A percentile compares a stretch with the other conserved stretches of the same genome.
Conservation (phyloP, 805 yeast genomes). For the Kodamaea fukazawae region DNA sequence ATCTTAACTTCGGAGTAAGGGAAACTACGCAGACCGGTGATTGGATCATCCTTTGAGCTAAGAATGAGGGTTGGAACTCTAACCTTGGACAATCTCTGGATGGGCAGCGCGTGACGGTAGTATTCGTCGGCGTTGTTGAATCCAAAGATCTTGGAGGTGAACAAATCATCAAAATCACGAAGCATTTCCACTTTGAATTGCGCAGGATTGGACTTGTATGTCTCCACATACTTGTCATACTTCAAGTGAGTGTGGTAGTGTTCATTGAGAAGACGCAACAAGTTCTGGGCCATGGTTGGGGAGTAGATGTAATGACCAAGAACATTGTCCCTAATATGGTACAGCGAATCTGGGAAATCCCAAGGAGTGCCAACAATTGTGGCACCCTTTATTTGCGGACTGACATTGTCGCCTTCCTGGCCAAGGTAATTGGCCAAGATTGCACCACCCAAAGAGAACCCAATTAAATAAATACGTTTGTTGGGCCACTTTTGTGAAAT, state of each 20-base stretch:
- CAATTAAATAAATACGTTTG: conserved; percentile 63
- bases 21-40: conserved; percentile 50
- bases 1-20: conserved; percentile 48
- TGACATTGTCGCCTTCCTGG: conserved; percentile 51
- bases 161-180: conserved; percentile 57
- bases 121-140: conserved; percentile 60
- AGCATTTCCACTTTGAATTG: conserved; percentile 35
- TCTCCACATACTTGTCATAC: conserved; percentile 16
- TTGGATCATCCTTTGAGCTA: conserved; percentile 66
- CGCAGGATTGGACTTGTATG: conserved; percentile 29
- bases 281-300: conserved; percentile 41
- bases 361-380: conserved; percentile 66
- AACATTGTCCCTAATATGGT: conserved; percentile 37
- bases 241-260: conserved; percentile 31
- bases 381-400: conserved; percentile 55
- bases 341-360: conserved; percentile 61
- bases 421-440: conserved; percentile 66
- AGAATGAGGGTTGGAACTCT: conserved; percentile 62
- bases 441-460: conserved; percentile 73
- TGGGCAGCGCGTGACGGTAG: conserved; percentile 64
- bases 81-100: conserved; percentile 51
- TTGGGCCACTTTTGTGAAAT: conserved; percentile 53
- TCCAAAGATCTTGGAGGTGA: conserved; percentile 63
- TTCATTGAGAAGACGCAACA: conserved; percentile 29
- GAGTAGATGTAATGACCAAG: conserved; percentile 41